These are phyloP conservation scores for Bombardia bombarda DNA, from an alignment of 495 filamentous ascomycete species.

Conservation along the genomic window DNA sequence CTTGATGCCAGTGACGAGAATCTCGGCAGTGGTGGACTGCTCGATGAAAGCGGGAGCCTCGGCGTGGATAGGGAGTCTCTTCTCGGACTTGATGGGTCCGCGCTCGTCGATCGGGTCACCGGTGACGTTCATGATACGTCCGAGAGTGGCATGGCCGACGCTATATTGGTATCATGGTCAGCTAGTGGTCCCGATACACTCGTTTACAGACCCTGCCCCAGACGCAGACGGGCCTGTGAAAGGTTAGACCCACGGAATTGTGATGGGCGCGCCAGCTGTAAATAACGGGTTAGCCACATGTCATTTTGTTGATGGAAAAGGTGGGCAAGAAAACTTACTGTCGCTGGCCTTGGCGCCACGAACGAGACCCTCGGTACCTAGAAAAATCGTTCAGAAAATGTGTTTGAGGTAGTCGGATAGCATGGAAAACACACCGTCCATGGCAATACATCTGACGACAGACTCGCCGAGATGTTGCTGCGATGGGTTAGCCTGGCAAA, in stretches of 20 bases:
- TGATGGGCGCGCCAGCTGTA: constrained; percentile 78
- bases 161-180: constrained; percentile 14
- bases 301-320: neutral
- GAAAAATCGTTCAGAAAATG: constrained; percentile 14
- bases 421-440: constrained; percentile 77
- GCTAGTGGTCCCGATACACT: neutral
- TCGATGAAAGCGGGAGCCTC: constrained; percentile 86
- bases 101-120: constrained; percentile 99
- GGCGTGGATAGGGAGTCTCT: constrained; percentile 84
- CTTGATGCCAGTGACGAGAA: constrained; percentile 99
- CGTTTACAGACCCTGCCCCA: neutral
- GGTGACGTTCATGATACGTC: constrained; percentile 99
- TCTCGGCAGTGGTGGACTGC: constrained; percentile 90
- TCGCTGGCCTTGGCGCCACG: constrained; percentile 79
- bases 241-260: constrained; percentile 54
- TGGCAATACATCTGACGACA: constrained; percentile 99
- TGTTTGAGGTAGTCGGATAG: constrained; percentile 12
- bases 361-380: constrained; percentile 97
- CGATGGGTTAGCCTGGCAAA: constrained; percentile 31
- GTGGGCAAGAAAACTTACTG: constrained; percentile 31
- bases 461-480: constrained; percentile 99
- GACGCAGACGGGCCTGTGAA: neutral
- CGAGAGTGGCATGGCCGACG: constrained; percentile 88
- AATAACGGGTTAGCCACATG: constrained; percentile 8
- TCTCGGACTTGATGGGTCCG: constrained; percentile 88